Evolutionary conservation across 2,329 filamentous ascomycete species (phyloP).

Genomic region (Monascus ruber): DNA sequence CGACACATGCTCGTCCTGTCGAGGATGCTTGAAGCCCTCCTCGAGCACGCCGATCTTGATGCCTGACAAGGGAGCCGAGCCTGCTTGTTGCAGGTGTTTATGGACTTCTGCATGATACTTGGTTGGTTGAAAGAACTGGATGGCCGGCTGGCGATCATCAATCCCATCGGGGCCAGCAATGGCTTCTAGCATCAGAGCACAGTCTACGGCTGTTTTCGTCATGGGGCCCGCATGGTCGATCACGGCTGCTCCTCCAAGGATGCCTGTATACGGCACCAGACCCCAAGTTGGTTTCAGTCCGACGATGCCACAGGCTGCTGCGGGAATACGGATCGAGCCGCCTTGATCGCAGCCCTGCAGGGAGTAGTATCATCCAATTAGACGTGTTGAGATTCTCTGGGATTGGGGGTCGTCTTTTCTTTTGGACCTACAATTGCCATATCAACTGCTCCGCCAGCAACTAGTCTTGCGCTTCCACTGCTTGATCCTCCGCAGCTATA

Average conservation of each 20-base stretch:
- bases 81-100: slow-evolving; percentile 3
- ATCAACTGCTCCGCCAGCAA: too few relatives aligned
- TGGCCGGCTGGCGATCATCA: slow-evolving; percentile 34
- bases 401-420: too few relatives aligned
- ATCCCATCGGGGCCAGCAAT: slow-evolving; percentile 40
- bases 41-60: too few relatives aligned
- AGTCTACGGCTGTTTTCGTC: slow-evolving; percentile 29
- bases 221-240: slow-evolving; percentile 43
- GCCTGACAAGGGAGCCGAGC: slow-evolving; percentile 6
- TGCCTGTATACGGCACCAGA: slow-evolving; percentile 41
- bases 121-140: slow-evolving; percentile 4
- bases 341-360: too few relatives aligned
- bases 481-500: too few relatives aligned
- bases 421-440: too few relatives aligned
- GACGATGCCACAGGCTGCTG: slow-evolving; percentile 8
- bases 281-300: slow-evolving; percentile 44
- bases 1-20: too few relatives aligned
- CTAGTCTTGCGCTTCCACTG: too few relatives aligned
- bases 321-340: too few relatives aligned
- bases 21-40: too few relatives aligned
- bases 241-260: slow-evolving; percentile 38
- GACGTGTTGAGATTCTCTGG: too few relatives aligned
- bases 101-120: slow-evolving; percentile 11
- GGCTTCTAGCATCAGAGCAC: slow-evolving; percentile 33
- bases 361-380: too few relatives aligned